phyloP scores from a whole-genome alignment of 768 basidiomycete species.

The Megacollybia marginata region DNA sequence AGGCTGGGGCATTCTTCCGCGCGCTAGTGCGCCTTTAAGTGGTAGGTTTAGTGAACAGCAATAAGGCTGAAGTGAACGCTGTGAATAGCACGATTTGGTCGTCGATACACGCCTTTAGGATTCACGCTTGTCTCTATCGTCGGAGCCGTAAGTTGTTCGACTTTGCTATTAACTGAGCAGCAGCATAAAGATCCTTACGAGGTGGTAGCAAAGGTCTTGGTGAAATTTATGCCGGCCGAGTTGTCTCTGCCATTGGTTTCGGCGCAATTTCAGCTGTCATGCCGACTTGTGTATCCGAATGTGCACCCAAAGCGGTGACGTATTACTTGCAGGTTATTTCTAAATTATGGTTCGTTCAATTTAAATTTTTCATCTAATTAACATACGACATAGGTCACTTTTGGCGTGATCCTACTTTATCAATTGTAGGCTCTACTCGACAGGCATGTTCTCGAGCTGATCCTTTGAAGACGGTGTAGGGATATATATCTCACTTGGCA shows the following conservation, averaged over 20 bases:
- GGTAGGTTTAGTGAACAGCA: constrained; percentile 27
- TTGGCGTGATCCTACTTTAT: constrained; percentile 82
- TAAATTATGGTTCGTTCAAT: constrained; percentile 60
- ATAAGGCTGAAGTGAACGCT: too few relatives aligned
- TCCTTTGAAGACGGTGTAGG: constrained; percentile 46
- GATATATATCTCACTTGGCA: constrained; percentile 38
- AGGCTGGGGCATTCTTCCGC: constrained; percentile 86
- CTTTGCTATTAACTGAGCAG: too few relatives aligned
- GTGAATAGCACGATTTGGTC: constrained; percentile 50
- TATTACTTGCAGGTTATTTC: constrained; percentile 79
- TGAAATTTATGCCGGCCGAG: constrained; percentile 76
- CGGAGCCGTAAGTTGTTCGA: constrained; percentile 50
- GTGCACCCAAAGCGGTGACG: constrained; percentile 82
- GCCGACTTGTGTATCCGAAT: constrained; percentile 83
- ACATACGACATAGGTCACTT: constrained; percentile 40
- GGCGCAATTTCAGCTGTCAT: constrained; percentile 75
- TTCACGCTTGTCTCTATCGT: constrained; percentile 62
- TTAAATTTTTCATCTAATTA: background rate
- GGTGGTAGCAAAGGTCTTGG: constrained; percentile 44
- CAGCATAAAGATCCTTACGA: constrained; percentile 53
- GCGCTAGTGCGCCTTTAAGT: constrained; percentile 71
- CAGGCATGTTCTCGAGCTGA: background rate
- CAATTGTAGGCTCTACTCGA: constrained; percentile 44
- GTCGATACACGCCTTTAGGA: constrained; percentile 51
- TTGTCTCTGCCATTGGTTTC: constrained; percentile 73